Evolutionary conservation across 2,329 filamentous ascomycete species (phyloP), one percentile per base, ranked within the genome.

Genomic region (Parastagonospora nodorum): DNA sequence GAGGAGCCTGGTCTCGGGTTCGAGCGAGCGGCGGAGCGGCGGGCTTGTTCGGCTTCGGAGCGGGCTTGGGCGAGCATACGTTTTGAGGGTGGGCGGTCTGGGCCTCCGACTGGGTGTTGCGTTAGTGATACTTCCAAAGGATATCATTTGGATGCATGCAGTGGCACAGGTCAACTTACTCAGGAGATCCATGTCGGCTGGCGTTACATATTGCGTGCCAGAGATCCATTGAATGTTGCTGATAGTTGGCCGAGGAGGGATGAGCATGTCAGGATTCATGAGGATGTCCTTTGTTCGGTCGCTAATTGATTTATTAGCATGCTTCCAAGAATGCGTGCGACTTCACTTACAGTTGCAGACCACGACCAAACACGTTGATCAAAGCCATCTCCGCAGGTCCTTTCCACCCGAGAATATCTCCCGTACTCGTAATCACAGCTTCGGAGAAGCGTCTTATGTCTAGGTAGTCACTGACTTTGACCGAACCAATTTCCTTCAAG

Each of bases 211-310:
- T 73, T 97, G 93, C 1, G 93, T 97, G 4, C 94, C 94, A 0
- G 92, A 89, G 45, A 99, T 91, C 94, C 94, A 99, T 75, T 97
- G 92, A 32, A 99, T 75, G 65, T 95, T 96, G 15, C 90, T 95
- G 53, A 99, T 99, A 0, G 92, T 96, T 1, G 94, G 94, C 2
- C 94, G 85, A 10, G 90, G 82, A 2, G 92, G 93, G 16, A 89
- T 82, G 12, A 83, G 69, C 0, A 90, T 82, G 50, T 89, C 81
- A 0, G 89, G 86, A 68, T 97, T 96, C 73, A 90, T 84, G 2
- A 99, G 80, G 7, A 80, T 84, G 68, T 97, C 92, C n/a, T 84
- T 77, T 12, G 78, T 77, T 37, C 68, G 74, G n/a, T 73, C 71
- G 45, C 79, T 81, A 51, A 31, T 30, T 42, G 64, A 51, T 32